phyloP scores from a whole-genome alignment of 1,284 basidiomycete species.

The Lentinula novae-zelandiae region DNA sequence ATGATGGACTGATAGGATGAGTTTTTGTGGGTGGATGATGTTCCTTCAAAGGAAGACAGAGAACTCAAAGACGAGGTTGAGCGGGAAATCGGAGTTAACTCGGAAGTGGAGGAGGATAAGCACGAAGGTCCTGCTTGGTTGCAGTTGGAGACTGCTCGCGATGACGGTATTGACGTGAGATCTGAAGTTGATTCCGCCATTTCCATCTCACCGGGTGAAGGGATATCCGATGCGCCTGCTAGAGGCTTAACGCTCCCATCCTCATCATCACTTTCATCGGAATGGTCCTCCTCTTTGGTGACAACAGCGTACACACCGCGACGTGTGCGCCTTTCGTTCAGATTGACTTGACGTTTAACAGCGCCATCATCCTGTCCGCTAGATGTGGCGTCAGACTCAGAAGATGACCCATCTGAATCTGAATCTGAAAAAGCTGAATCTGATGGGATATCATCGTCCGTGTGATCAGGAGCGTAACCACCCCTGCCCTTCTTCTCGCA shows the following conservation, averaged over 20 bases:
- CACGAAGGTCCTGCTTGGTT: slow-evolving; percentile 23
- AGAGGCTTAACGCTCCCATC: slow-evolving; percentile 42
- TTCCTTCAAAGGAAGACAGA: slow-evolving; percentile 27
- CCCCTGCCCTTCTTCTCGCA: slow-evolving; percentile 78
- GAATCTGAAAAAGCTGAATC: slow-evolving; percentile 21
- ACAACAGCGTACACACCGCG: slow-evolving; percentile 73
- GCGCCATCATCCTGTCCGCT: slow-evolving; percentile 34
- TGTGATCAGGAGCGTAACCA: slow-evolving; percentile 62
- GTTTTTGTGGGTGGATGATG: slow-evolving; percentile 23
- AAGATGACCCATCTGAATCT: slow-evolving; percentile 35
- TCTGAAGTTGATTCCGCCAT: slow-evolving; percentile 44
- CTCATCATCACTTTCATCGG: slow-evolving; percentile 48
- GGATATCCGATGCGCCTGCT: slow-evolving; percentile 40
- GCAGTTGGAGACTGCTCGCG: slow-evolving; percentile 31
- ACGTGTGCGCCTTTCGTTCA: slow-evolving; percentile 73
- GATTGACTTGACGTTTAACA: slow-evolving; percentile 35
- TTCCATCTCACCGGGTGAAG: slow-evolving; percentile 48
- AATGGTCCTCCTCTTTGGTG: slow-evolving; percentile 50
- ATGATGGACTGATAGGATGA: slow-evolving; percentile 49
- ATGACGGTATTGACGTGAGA: slow-evolving; percentile 42
- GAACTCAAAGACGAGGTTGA: slow-evolving; percentile 37
- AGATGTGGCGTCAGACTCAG: slow-evolving; percentile 38
- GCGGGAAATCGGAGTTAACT: slow-evolving; percentile 24
- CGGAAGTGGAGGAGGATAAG: slow-evolving; percentile 21
- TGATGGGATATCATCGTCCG: slow-evolving; percentile 40